These are phyloP conservation scores for Artemisia tridentata DNA, from an alignment of 129 eudicot genomes.

Conservation along the genomic window DNA sequence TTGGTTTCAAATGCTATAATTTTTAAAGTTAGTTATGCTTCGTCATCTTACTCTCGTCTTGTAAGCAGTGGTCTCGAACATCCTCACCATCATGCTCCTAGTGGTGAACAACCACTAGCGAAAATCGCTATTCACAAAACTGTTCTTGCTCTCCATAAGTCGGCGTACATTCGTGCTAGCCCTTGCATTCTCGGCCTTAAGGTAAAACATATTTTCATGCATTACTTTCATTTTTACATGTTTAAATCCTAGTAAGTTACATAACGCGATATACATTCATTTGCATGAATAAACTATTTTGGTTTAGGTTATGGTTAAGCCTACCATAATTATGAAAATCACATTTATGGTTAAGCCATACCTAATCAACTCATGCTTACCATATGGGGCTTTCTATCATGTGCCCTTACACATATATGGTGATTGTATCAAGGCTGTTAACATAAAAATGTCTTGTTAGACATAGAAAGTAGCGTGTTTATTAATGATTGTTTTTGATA, in stretches of 20 bases:
- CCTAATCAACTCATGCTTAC: too few relatives aligned
- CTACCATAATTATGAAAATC: too few relatives aligned
- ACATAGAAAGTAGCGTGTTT: too few relatives aligned
- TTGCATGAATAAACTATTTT: too few relatives aligned
- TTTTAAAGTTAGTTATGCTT: constrained; percentile 7
- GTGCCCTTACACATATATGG: too few relatives aligned
- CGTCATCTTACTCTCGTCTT: constrained; percentile 21
- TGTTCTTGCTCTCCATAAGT: constrained; percentile 34
- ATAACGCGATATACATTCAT: too few relatives aligned
- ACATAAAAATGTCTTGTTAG: too few relatives aligned
- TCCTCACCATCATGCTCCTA: constrained; percentile 14
- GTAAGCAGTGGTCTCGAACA: background rate
- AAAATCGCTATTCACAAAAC: constrained; percentile 45
- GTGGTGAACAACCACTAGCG: constrained; percentile 44
- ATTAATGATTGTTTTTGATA: too few relatives aligned
- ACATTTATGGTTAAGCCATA: too few relatives aligned
- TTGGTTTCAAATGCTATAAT: constrained; percentile 10
- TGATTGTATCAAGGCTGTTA: too few relatives aligned
- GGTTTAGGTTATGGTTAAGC: too few relatives aligned
- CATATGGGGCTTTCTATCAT: too few relatives aligned
- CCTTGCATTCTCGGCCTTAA: constrained; percentile 37
- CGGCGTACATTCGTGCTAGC: constrained; percentile 33
- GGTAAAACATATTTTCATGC: constrained; percentile 9
- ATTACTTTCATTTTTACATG: background rate
- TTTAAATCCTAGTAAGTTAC: background rate